A percentile compares a stretch with the other conserved stretches of the same genome.
These are phyloP conservation scores for Cyclocybe aegerita DNA, from an alignment of 768 basidiomycete genomes.

Conservation along the genomic window DNA sequence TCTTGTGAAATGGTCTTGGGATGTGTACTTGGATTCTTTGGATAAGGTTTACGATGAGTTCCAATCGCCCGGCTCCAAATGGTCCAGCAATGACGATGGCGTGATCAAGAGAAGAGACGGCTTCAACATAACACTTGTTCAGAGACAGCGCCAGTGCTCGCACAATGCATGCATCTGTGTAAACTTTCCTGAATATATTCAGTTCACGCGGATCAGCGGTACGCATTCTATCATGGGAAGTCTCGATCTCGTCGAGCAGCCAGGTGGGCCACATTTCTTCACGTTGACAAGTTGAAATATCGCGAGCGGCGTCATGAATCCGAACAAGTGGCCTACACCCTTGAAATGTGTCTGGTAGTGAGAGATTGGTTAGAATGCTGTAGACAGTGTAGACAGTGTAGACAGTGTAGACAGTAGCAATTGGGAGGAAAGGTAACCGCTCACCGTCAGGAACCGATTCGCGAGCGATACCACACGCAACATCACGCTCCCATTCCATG, in stretches of 20 bases:
- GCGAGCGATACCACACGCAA: slow-evolving; percentile 2
- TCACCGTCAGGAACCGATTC: neutral
- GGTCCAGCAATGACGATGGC: slow-evolving; percentile 86
- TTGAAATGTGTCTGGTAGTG: no score
- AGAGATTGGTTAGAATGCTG: neutral
- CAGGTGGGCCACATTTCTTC: slow-evolving; percentile 9
- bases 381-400: no score
- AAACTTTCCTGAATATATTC: slow-evolving; percentile 62
- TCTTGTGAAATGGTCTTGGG: neutral
- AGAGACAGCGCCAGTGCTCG: slow-evolving; percentile 38
- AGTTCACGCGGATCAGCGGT: slow-evolving; percentile 29
- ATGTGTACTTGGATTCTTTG: slow-evolving; percentile 46
- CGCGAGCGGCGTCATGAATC: slow-evolving; percentile 13
- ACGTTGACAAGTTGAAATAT: slow-evolving; percentile 8
- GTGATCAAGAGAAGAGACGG: slow-evolving; percentile 67
- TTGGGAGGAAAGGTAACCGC: neutral
- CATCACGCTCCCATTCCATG: slow-evolving; percentile 11
- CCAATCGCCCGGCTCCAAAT: slow-evolving; percentile 56
- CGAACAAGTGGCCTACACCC: neutral
- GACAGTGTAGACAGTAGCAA: no score
- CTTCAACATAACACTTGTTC: slow-evolving; percentile 29
- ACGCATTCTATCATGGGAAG: slow-evolving; percentile 52
- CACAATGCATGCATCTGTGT: slow-evolving; percentile 74
- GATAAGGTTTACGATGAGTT: slow-evolving; percentile 67
- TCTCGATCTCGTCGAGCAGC: slow-evolving; percentile 43